These are phyloP conservation scores for Ceratocystis cubensis DNA, from an alignment of 2,329 filamentous ascomycete genomes.

Conservation along the genomic window DNA sequence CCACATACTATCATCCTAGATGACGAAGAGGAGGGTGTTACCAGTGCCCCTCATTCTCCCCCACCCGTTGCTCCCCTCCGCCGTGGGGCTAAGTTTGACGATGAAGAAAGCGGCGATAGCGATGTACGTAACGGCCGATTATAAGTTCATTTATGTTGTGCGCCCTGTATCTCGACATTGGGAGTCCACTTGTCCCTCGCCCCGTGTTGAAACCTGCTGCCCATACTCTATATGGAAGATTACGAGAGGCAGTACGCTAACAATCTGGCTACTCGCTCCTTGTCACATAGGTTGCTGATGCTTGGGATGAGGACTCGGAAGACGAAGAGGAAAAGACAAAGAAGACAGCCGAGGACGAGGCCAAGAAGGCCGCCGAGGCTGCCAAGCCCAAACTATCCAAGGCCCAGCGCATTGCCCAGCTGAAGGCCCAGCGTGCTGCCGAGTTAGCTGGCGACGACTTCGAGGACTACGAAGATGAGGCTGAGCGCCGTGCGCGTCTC, in stretches of 20 bases:
- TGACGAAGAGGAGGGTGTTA: conserved; percentile 32
- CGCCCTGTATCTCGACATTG: background rate
- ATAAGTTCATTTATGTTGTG: background rate
- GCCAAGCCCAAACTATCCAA: conserved; percentile 92
- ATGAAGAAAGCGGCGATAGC: conserved; percentile 71
- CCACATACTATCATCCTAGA: conserved; percentile 25
- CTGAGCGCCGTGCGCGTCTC: conserved; percentile 60
- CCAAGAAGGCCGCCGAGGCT: conserved; percentile 77
- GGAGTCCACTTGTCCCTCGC: background rate
- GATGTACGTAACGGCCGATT: conserved; percentile 46
- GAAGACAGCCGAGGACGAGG: conserved; percentile 77
- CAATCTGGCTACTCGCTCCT: background rate
- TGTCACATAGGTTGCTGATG: conserved; percentile 65
- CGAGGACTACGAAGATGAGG: conserved; percentile 54
- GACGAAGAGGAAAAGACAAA: conserved; percentile 95
- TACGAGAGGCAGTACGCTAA: background rate
- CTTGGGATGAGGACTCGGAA: conserved; percentile 71
- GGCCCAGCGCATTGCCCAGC: conserved; percentile 67
- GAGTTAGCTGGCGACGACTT: conserved; percentile 40
- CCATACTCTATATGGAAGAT: background rate
- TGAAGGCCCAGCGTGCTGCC: conserved; percentile 48
- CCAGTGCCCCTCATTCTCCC: conserved; percentile 28
- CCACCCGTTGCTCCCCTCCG: conserved; percentile 29
- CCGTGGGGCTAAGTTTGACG: conserved; percentile 60
- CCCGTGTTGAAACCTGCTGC: background rate